Evolutionary conservation across 2,329 filamentous ascomycete species (phyloP).

Genomic region (Xylariaceae sp.): DNA sequence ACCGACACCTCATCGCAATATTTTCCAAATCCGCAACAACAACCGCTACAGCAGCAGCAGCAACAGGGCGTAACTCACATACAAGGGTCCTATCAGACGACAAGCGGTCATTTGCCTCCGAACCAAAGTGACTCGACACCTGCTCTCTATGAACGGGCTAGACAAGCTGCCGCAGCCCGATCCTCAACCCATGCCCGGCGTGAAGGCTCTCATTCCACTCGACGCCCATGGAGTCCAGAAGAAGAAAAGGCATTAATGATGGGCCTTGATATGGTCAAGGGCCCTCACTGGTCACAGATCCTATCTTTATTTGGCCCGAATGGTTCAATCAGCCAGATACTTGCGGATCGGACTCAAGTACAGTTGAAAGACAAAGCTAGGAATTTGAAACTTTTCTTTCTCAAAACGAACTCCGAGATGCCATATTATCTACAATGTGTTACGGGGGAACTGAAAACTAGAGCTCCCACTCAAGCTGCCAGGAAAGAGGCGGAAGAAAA

Average conservation of each 20-base stretch:
- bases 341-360: constrained; percentile 86
- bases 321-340: constrained; percentile 73
- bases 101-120: constrained; percentile 44
- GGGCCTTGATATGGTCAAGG: constrained; percentile 81
- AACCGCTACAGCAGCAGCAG: constrained; percentile 25
- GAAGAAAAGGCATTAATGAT: constrained; percentile 89
- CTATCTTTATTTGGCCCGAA: constrained; percentile 76
- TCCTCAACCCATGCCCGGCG: constrained; percentile 51
- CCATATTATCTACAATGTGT: constrained; percentile 83
- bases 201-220: constrained; percentile 56
- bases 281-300: constrained; percentile 91
- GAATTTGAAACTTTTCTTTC: constrained; percentile 85
- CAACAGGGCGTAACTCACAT: constrained; percentile 22
- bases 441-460: constrained; percentile 83
- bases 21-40: constrained; percentile 23
- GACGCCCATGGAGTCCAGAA: constrained; percentile 81
- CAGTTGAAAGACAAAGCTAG: constrained; percentile 90
- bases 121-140: constrained; percentile 54
- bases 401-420: constrained; percentile 88
- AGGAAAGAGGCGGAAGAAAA: constrained; percentile 64
- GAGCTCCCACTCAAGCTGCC: constrained; percentile 70
- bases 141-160: constrained; percentile 54
- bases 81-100: constrained; percentile 23
- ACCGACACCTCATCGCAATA: constrained; percentile 25
- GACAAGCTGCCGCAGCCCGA: constrained; percentile 56